Evolutionary conservation across 176 grass and related monocot species (phyloP), one percentile per base, ranked within the genome.

Genomic region (Triticum turgidum): DNA sequence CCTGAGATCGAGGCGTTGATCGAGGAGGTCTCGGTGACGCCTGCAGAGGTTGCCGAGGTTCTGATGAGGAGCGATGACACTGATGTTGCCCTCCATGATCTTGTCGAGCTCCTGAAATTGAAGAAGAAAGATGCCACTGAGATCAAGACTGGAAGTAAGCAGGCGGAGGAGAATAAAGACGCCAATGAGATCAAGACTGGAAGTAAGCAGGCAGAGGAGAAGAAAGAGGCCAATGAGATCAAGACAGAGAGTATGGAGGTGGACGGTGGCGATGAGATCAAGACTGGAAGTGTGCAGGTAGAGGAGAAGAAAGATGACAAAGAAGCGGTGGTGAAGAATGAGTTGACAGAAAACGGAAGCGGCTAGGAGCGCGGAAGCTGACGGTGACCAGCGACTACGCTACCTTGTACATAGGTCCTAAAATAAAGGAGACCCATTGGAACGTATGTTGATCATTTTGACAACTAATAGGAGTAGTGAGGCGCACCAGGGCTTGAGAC

Each of bases 21-120:
- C 10, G 34, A 56, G 76, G 56, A 80, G 10, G 80, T 91, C 12
- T 70, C 41, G 73, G 88, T 93, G 38, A 90, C 95, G 17, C 95
- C 95, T 3, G 95, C 95, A 12, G 91, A 94, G 65, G 91, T 98
- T 1, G 87, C 92, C 0, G 95, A 98, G 80, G 80, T 86, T 44
- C 85, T 98, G 61, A 95, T 98, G 85, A 93, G 91, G 83, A 93
- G 82, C 10, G 89, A 92, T 1, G 65, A 90, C 27, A 61, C 42
- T 6, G 41, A 89, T 42, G 61, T n/a, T 10, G 95, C 83, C 1
- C 82, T 93, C 45, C 44, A 78, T 20, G 87, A 87, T 52, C 72
- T 95, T 11, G 38, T 90, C 17, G 49, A 90, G 24, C 42, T 90
- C 71, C 88, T 94, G 5, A 84, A 77, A 21, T 65, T 83, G 76